These are phyloP conservation scores for Epichloe hybrida DNA, from an alignment of 2,329 filamentous ascomycete species.

Conservation along the genomic window DNA sequence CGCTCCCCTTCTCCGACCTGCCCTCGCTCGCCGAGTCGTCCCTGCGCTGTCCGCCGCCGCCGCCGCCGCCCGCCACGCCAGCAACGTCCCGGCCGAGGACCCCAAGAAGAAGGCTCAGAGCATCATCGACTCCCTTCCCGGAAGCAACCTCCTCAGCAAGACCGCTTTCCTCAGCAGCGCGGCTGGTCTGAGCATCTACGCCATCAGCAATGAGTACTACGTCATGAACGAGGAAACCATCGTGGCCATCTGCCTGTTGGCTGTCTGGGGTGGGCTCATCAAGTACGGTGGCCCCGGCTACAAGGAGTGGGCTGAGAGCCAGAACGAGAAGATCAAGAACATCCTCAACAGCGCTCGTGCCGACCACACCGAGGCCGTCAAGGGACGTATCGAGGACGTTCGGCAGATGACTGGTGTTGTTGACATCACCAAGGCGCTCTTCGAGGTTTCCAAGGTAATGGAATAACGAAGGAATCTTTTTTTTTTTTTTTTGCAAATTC, in stretches of 20 bases:
- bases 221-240: constrained; percentile 98
- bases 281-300: constrained; percentile 91
- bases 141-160: constrained; percentile 87
- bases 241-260: constrained; percentile 81
- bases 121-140: constrained; percentile 83
- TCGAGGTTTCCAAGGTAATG: constrained; percentile 89
- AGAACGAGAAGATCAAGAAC: constrained; percentile 84
- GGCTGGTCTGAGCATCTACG: constrained; percentile 81
- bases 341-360: constrained; percentile 88
- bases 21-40: constrained; percentile 59
- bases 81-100: constrained; percentile 70
- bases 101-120: constrained; percentile 96
- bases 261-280: constrained; percentile 83
- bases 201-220: constrained; percentile 99
- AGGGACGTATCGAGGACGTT: constrained; percentile 86
- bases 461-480: no score
- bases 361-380: constrained; percentile 92
- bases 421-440: constrained; percentile 92
- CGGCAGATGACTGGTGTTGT: constrained; percentile 90
- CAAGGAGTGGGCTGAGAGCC: constrained; percentile 78
- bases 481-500: background rate
- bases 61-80: constrained; percentile 50
- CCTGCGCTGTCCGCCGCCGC: constrained; percentile 56
- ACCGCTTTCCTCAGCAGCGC: constrained; percentile 90
- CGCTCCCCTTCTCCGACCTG: constrained; percentile 80